Percentiles rank a stretch among this genome's conserved stretches.
These are phyloP conservation scores for Erythrobasidium yunnanense DNA, from an alignment of 768 basidiomycete genomes.

Conservation along the genomic window DNA sequence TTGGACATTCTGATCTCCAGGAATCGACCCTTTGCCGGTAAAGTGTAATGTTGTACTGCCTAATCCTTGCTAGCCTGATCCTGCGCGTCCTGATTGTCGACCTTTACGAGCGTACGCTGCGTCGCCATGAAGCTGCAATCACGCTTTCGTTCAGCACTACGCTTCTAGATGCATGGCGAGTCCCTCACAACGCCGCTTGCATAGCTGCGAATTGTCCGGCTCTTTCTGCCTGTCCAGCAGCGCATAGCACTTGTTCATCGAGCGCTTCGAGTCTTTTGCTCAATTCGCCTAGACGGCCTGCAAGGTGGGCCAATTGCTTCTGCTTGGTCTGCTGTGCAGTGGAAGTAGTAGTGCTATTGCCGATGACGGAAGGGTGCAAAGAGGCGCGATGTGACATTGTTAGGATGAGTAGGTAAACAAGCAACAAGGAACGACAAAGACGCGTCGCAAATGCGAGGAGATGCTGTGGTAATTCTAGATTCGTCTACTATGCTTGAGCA, in stretches of 20 bases:
- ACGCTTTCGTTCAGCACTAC: too few relatives aligned
- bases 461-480: background rate
- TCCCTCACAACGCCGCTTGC: constrained; percentile 18
- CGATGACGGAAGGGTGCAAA: background rate
- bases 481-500: background rate
- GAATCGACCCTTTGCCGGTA: too few relatives aligned
- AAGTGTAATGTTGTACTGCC: too few relatives aligned
- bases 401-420: too few relatives aligned
- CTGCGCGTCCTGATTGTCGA: too few relatives aligned
- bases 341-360: background rate
- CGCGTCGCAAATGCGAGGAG: too few relatives aligned
- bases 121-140: too few relatives aligned
- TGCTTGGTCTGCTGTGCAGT: background rate
- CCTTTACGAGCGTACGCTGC: too few relatives aligned
- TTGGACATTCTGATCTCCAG: too few relatives aligned
- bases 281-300: constrained; percentile 1
- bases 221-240: constrained; percentile 1
- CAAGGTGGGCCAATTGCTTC: constrained; percentile 13
- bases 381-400: background rate
- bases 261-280: background rate
- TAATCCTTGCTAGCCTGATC: too few relatives aligned
- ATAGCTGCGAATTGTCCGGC: background rate
- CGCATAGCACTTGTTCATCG: constrained; percentile 9
- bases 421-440: too few relatives aligned
- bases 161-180: too few relatives aligned